phyloP scores from a whole-genome alignment of 1,139 yeast species.

The Yamadazyma epiphylla region DNA sequence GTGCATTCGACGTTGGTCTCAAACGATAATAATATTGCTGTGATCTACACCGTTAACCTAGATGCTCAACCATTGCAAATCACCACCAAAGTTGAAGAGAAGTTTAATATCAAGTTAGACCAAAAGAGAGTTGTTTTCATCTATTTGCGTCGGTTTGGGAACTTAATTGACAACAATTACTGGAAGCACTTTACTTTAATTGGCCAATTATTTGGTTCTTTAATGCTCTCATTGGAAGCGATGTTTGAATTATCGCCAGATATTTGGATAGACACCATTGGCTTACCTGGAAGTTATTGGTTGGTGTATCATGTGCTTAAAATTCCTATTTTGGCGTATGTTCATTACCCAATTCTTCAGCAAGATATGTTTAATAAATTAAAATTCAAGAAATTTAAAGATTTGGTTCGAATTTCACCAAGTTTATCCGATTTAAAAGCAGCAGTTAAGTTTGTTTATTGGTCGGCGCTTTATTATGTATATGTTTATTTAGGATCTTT shows the following conservation, averaged over 20 bases:
- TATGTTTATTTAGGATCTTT: slow-evolving; percentile 66
- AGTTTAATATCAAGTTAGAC: slow-evolving; percentile 63
- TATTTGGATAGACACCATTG: slow-evolving; percentile 92
- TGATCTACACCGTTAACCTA: slow-evolving; percentile 71
- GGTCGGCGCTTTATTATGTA: slow-evolving; percentile 61
- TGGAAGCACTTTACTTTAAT: slow-evolving; percentile 81
- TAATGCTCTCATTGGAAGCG: slow-evolving; percentile 68
- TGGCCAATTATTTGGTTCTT: slow-evolving; percentile 85
- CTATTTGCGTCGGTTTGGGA: slow-evolving; percentile 54
- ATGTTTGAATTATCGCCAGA: slow-evolving; percentile 71
- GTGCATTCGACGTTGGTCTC: slow-evolving; percentile 63
- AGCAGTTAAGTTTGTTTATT: slow-evolving; percentile 57
- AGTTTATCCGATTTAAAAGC: slow-evolving; percentile 20
- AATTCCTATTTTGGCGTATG: slow-evolving; percentile 80
- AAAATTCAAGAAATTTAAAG: slow-evolving; percentile 25
- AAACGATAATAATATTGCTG: slow-evolving; percentile 53
- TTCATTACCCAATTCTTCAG: slow-evolving; percentile 92
- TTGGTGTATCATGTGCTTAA: slow-evolving; percentile 50
- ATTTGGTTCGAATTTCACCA: slow-evolving; percentile 11
- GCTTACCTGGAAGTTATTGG: slow-evolving; percentile 78
- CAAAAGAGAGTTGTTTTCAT: slow-evolving; percentile 63
- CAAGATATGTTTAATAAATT: slow-evolving; percentile 74
- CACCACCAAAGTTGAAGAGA: slow-evolving; percentile 51
- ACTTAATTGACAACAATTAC: slow-evolving; percentile 61
- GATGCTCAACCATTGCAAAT: slow-evolving; percentile 53